Base-by-base conservation (phyloP, 1,139 yeast genomes). In the Yamadazyma atmosphaerica region DNA sequence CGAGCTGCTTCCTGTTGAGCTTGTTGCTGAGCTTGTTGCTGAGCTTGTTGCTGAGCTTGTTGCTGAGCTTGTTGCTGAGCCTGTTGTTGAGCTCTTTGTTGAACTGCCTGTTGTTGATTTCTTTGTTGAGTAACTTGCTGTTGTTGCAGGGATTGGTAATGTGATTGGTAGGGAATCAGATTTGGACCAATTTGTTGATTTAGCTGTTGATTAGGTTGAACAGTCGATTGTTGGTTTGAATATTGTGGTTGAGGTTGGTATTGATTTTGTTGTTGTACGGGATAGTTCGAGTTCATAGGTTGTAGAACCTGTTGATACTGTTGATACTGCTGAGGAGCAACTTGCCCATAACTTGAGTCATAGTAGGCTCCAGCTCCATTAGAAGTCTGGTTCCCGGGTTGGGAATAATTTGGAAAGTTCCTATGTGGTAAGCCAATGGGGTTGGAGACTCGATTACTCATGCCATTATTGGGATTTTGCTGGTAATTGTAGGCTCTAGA, bases 111-210 rank as follows among this genome's bases (percentile, higher is more conserved):
- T 34, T 23, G 33, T 38, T 44, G 56, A 19, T 38, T 44, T 34
- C 46, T 52, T 29, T 44, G 56, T 40, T 44, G 55, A 21, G 41
- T 44, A 32, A 47, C 52, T 11, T 23, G 26, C 27, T 46, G 56
- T 22, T 44, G 33, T 22, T 44, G 33, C 14, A 37, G 46, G 5
- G 30, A 36, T 14, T 27, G 42, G 13, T 33, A 12, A 7, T 29
- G 39, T 11, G 14, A 16, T 30, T 30, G 33, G 5, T 15, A 12
- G 9, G 18, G 33, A 19, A 17, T 13, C 11, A 5, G 32, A 5
- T 15, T 5, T 19, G 39, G 46, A 8, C 34, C 35, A 14, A 45
- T 17, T 39, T 18, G 33, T n/a, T 30, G 33, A 30, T 18, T n/a
- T 9, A 18, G 13, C 9, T 19, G 33, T 12, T 30, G 22, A 19